Conservation (phyloP, 805 yeast genomes). For the Tetrapisispora phaffii region DNA sequence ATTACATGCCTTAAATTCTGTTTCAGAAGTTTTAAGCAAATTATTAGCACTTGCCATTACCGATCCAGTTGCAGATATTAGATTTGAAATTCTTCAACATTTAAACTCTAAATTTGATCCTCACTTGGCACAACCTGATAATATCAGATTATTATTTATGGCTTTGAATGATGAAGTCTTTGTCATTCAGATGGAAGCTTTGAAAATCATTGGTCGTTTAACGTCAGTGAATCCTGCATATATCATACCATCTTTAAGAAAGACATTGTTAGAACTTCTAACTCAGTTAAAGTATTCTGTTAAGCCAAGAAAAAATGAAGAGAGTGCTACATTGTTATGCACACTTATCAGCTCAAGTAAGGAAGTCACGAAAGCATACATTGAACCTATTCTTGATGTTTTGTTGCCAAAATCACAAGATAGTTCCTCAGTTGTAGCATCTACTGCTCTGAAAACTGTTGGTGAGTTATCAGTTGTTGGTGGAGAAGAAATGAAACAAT, state of each 20-base stretch:
- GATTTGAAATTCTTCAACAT: conserved; percentile 67
- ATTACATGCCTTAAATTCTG: conserved; percentile 69
- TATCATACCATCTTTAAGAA: conserved; percentile 85
- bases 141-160: conserved; percentile 73
- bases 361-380: conserved; percentile 80
- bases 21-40: conserved; percentile 74
- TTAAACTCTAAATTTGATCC: conserved; percentile 75
- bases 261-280: conserved; percentile 71
- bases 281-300: conserved; percentile 80
- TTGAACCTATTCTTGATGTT: conserved; percentile 81
- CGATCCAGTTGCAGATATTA: conserved; percentile 77
- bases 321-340: conserved; percentile 67
- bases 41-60: conserved; percentile 75
- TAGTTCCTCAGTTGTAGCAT: conserved; percentile 67
- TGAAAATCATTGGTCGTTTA: conserved; percentile 72
- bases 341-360: conserved; percentile 68
- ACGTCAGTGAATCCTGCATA: conserved; percentile 88
- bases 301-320: conserved; percentile 70
- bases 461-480: conserved; percentile 87
- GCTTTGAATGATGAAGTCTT: conserved; percentile 88
- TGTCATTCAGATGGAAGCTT: conserved; percentile 67
- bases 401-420: conserved; percentile 68
- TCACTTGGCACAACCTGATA: conserved; percentile 88
- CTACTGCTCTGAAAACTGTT: conserved; percentile 74
- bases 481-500: conserved; percentile 71